Evolutionary conservation across 2,329 filamentous ascomycete species (phyloP), one percentile per base, ranked within the genome.

Genomic region (Plenodomus biglobosus): DNA sequence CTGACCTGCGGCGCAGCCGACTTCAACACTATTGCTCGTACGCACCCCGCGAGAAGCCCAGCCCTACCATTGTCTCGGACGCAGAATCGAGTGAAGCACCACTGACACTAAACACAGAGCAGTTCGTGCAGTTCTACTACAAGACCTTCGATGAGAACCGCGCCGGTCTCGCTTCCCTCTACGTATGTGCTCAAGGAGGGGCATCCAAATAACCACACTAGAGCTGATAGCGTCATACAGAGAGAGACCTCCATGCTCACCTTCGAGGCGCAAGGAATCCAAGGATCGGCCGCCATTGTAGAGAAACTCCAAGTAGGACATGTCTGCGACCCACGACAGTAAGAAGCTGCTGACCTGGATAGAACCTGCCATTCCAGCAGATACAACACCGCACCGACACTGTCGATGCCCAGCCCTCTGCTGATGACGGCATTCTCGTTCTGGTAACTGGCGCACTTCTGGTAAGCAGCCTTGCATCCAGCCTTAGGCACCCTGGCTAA

Each of bases 111-210:
- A 30, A 37, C 19, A 50, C 66, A 96, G 92, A 86, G 73, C 83
- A 95, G 76, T 96, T 97, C 76, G 86, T 92, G 60, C 71, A 85
- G 52, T 92, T 87, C 80, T 97, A 96, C 84, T 96, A 96, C 82
- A 80, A 86, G 67, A 86, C 85, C 51, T 96, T 96, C 76, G 91
- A 96, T 73, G 56, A 69, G 53, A 80, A 92, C 75, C 86, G 91
- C 66, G 75, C 75, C 46, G 64, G 71, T 42, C 82, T 96, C 37
- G 75, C 73, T 13, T 68, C 76, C 53, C 89, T 96, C 77, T 97
- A 96, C 80, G 92, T 96, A 83, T 70, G 88, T 52, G 46, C 65
- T 46, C 38, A 41, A 20, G 41, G 24, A 42, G 18, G 22, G 32
- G n/a, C n/a, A n/a, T n/a, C n/a, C n/a, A n/a, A 40, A 32, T 21